These are phyloP conservation scores for Monosporascus sp. DNA, from an alignment of 2,329 filamentous ascomycete genomes.

Conservation along the genomic window DNA sequence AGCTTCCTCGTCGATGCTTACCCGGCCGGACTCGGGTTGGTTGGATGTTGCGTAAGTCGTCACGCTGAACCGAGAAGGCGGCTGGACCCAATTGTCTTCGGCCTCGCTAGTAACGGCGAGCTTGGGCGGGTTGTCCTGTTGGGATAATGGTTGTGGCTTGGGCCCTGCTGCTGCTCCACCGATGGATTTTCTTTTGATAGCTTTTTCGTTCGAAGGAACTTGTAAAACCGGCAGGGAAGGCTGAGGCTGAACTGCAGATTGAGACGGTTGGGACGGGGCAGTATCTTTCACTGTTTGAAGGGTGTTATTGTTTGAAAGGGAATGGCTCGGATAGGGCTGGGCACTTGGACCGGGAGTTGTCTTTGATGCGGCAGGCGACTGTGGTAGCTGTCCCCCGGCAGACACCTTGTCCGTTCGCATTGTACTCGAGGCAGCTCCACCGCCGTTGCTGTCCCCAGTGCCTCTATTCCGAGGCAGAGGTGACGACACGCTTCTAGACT, in stretches of 20 bases:
- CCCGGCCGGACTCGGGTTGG: constrained; percentile 34
- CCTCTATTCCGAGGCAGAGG: constrained; percentile 8
- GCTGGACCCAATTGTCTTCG: constrained; percentile 41
- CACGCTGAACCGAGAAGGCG: constrained; percentile 57
- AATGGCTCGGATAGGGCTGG: constrained; percentile 33
- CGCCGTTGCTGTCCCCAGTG: constrained; percentile 1
- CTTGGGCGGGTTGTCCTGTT: constrained; percentile 18
- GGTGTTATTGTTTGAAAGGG: constrained; percentile 27
- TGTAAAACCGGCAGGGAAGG: constrained; percentile 19
- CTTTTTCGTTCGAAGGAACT: constrained; percentile 27
- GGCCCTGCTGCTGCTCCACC: constrained; percentile 13
- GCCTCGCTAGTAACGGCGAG: constrained; percentile 9
- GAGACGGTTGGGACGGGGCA: constrained; percentile 3
- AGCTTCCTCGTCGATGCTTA: constrained; percentile 33
- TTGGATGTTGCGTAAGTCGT: constrained; percentile 56
- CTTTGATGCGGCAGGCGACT: constrained; percentile 19
- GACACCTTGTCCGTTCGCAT: constrained; percentile 29
- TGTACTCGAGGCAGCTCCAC: constrained; percentile 19
- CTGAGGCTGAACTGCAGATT: constrained; percentile 6
- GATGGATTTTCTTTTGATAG: constrained; percentile 42
- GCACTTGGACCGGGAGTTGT: constrained; percentile 8
- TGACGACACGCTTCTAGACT: constrained; percentile 30
- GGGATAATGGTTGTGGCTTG: constrained; percentile 24
- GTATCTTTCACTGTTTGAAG: constrained; percentile 7
- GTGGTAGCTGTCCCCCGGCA: constrained; percentile 9